Evolutionary conservation across 2,329 filamentous ascomycete genomes (phyloP), one percentile per base, ranked within the genome.

Genomic region (Trichoderma sp.): DNA sequence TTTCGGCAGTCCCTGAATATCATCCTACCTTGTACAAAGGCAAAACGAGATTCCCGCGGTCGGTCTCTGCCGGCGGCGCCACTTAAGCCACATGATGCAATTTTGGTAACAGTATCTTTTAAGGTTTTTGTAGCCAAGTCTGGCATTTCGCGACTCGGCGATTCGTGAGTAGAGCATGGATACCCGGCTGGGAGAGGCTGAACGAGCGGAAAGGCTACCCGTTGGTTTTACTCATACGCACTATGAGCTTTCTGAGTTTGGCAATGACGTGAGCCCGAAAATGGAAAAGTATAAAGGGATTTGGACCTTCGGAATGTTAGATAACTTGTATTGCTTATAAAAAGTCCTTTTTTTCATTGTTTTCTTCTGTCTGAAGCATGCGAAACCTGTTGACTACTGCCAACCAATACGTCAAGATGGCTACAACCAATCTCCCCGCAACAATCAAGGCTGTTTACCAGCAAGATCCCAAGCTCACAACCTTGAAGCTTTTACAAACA

Each of bases 381-480:
- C 26, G 51, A 18, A 65, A 55, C 18, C 61, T 56, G 5, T 30
- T 65, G 11, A 56, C 61, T 18, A 28, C 37, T 18, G 51, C 24
- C n/a, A 66, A 66, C 16, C 26, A 56, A 66, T 66, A 59, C 39
- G 10, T 59, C 52, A 46, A 52, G 51, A 67, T 67, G 63, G 64
- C 63, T 14, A 28, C 63, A 14, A 8, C 34, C 4, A 49, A 55
- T 4, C 63, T 69, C 14, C 68, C 74, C 11, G 34, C 67, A 28
- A 73, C 71, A 8, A 75, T 77, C 59, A 72, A 70, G 13, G 73
- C 72, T 3, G 70, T 77, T 46, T 66, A 73, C 56, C 74, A 76
- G 61, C 71, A 71, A 1, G 72, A 76, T 60, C 68, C 70, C 32
- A 68, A 72, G 6, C 72, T 70, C 30, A 39, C 52, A 56, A 59